These are phyloP conservation scores for Populus davidiana DNA, from an alignment of 345 rosid species.

Conservation along the genomic window DNA sequence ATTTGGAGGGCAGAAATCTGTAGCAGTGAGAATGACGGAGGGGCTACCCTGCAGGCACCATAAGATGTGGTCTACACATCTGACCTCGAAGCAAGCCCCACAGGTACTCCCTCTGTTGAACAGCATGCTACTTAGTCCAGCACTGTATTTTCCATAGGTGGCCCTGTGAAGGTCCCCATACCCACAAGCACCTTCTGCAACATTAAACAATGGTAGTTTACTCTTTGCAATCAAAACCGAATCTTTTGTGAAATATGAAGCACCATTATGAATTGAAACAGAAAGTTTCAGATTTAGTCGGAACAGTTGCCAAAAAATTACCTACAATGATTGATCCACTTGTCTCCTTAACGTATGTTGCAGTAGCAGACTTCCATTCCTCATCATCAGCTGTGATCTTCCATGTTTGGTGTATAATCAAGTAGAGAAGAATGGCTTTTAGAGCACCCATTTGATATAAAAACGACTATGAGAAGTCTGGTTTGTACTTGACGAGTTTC, in stretches of 20 bases:
- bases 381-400: slow-evolving; percentile 32
- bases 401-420: slow-evolving; percentile 34
- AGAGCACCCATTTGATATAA: slow-evolving; percentile 40
- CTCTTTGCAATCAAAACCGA: neutral
- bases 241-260: neutral
- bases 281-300: neutral
- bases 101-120: slow-evolving; percentile 82
- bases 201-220: slow-evolving; percentile 5
- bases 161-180: slow-evolving; percentile 74
- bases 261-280: neutral
- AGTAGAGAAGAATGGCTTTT: slow-evolving; percentile 31
- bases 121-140: slow-evolving; percentile 73
- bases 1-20: slow-evolving; percentile 93
- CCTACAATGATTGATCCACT: slow-evolving; percentile 67
- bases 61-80: slow-evolving; percentile 81
- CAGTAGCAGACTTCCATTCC: slow-evolving; percentile 82
- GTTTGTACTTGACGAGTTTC: slow-evolving; percentile 8
- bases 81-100: slow-evolving; percentile 82
- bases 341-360: slow-evolving; percentile 64
- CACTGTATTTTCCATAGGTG: slow-evolving; percentile 66
- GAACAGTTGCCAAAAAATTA: slow-evolving; percentile 22
- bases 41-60: slow-evolving; percentile 93
- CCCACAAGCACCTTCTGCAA: slow-evolving; percentile 91
- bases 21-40: slow-evolving; percentile 72
- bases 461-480: slow-evolving; percentile 5